Percentiles rank a stretch among this genome's conserved stretches.
phyloP scores from a whole-genome alignment of 148 eudicot species.

The Nepenthes mirabilis region DNA sequence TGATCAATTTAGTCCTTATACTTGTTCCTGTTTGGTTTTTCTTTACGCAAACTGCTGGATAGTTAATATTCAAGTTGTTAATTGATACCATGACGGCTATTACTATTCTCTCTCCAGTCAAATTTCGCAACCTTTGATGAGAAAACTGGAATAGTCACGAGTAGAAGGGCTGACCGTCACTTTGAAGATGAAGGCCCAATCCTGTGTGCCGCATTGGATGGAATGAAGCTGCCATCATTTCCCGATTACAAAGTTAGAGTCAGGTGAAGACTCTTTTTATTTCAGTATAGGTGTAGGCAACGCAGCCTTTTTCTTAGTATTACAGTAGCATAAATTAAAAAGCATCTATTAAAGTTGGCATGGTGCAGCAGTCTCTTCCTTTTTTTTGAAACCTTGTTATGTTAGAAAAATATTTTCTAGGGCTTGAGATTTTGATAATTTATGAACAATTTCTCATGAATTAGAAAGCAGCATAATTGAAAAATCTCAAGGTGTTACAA shows the following conservation, averaged over 20 bases:
- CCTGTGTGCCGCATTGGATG: slow-evolving; percentile 85
- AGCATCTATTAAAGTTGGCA: no score
- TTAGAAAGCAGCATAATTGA: no score
- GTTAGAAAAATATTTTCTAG: no score
- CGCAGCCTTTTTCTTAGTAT: not conserved
- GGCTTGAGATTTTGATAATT: no score
- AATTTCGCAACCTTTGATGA: slow-evolving; percentile 92
- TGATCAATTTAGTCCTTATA: not conserved
- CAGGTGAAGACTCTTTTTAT: slow-evolving; percentile 42
- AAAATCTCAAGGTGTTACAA: no score
- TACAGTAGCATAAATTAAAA: no score
- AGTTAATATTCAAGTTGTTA: not conserved
- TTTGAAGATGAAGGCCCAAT: slow-evolving; percentile 99
- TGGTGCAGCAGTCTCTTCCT: no score
- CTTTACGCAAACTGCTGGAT: not conserved
- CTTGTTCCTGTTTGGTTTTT: not conserved
- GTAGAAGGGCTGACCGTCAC: slow-evolving; percentile 95
- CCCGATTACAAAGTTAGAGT: slow-evolving; percentile 87
- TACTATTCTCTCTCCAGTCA: slow-evolving; percentile 39
- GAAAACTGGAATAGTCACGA: slow-evolving; percentile 70
- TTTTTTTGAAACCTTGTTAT: no score
- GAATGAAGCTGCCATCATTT: slow-evolving; percentile 82
- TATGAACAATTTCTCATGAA: no score
- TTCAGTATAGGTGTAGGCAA: not conserved
- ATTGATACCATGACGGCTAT: not conserved